Evolutionary conservation across 2,329 filamentous ascomycete genomes (phyloP).

Genomic region (Orbilia ellipsospora): DNA sequence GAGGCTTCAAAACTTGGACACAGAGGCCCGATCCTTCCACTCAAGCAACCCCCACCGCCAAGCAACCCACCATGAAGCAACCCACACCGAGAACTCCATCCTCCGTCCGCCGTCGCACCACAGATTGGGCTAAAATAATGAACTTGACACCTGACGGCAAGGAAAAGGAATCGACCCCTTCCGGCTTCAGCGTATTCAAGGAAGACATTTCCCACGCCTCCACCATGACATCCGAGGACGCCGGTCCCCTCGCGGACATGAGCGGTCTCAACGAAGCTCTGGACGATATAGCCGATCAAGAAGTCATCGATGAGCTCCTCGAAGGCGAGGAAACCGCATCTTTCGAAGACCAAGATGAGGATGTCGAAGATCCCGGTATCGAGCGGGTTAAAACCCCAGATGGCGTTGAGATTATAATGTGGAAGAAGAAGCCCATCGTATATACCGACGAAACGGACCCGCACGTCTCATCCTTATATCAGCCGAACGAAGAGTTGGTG

Average conservation of each 20-base stretch:
- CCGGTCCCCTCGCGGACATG: slow-evolving; percentile 2
- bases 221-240: background rate
- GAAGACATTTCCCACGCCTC: slow-evolving; percentile 1
- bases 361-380: slow-evolving; percentile 35
- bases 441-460: slow-evolving; percentile 41
- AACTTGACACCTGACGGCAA: slow-evolving; percentile 36
- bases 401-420: slow-evolving; percentile 33
- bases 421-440: slow-evolving; percentile 45
- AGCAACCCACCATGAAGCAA: background rate
- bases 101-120: background rate
- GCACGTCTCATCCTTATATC: slow-evolving; percentile 14
- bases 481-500: slow-evolving; percentile 16
- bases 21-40: background rate
- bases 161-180: slow-evolving; percentile 21
- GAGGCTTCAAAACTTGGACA: slow-evolving; percentile 14
- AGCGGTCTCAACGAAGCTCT: slow-evolving; percentile 13
- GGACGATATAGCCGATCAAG: slow-evolving; percentile 14
- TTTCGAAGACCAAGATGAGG: slow-evolving; percentile 12
- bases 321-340: slow-evolving; percentile 18
- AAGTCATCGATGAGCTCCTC: background rate
- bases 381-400: slow-evolving; percentile 46
- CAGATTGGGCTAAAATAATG: slow-evolving; percentile 26
- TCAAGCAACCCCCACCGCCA: background rate
- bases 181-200: slow-evolving; percentile 19
- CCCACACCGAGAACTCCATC: slow-evolving; percentile 5